Evolutionary conservation across 2,329 filamentous ascomycete genomes (phyloP).

Genomic region (Magnaporthiopsis rhizophila): DNA sequence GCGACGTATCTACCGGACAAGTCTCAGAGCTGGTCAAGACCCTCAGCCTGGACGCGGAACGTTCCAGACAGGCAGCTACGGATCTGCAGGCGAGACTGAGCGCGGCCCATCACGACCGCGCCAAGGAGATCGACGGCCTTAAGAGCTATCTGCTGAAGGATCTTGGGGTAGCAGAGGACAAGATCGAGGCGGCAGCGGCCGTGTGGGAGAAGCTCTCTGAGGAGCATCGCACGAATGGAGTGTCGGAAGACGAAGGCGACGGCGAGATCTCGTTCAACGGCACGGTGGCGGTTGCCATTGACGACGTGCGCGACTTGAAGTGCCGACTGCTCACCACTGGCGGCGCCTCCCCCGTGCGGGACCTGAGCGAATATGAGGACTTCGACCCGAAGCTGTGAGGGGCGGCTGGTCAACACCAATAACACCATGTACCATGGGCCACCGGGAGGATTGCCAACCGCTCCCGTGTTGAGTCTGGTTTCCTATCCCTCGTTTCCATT

Average conservation of each 20-base stretch:
- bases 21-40: slow-evolving; percentile 31
- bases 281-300: slow-evolving; percentile 55
- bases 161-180: slow-evolving; percentile 37
- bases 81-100: slow-evolving; percentile 26
- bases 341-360: slow-evolving; percentile 64
- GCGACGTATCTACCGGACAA: slow-evolving; percentile 34
- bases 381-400: slow-evolving; percentile 68
- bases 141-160: slow-evolving; percentile 41
- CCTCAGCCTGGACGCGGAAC: slow-evolving; percentile 25
- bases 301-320: slow-evolving; percentile 75
- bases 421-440: neutral
- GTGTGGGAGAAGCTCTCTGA: slow-evolving; percentile 26
- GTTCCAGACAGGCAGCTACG: slow-evolving; percentile 20
- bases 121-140: slow-evolving; percentile 41
- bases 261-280: slow-evolving; percentile 33
- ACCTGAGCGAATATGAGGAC: slow-evolving; percentile 81
- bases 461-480: neutral
- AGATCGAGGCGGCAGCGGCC: slow-evolving; percentile 34
- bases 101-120: slow-evolving; percentile 32
- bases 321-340: slow-evolving; percentile 62
- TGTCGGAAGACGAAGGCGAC: slow-evolving; percentile 17
- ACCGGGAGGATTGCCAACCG: neutral
- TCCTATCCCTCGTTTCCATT: neutral
- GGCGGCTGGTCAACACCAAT: neutral
- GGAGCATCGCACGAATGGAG: slow-evolving; percentile 23